A percentile compares a stretch with the other conserved stretches of the same genome.
phyloP scores from a whole-genome alignment of 257 asterid genomes.

The Plantago ovata region DNA sequence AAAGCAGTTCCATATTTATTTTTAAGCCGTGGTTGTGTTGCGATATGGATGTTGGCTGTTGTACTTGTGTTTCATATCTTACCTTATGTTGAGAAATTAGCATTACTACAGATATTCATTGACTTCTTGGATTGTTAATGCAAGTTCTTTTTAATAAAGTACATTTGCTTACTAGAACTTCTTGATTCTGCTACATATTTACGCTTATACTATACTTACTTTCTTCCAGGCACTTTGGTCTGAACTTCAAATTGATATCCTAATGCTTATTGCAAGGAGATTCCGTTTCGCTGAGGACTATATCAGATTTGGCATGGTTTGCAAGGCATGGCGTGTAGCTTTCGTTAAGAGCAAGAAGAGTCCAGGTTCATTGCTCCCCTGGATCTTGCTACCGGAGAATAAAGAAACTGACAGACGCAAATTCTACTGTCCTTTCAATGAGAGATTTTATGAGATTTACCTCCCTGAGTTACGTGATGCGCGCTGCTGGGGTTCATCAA shows the following conservation, averaged over 20 bases:
- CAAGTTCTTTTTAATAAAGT: no score
- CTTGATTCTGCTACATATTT: no score
- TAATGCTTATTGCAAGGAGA: conserved; percentile 23
- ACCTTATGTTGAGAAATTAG: no score
- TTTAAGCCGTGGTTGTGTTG: no score
- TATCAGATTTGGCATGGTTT: conserved; percentile 17
- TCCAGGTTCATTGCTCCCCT: conserved; percentile 21
- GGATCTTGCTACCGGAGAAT: conserved; percentile 26
- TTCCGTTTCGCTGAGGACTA: conserved; percentile 22
- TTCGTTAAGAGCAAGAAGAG: not conserved
- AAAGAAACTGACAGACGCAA: not conserved
- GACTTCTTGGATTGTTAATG: no score
- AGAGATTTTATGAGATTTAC: conserved; percentile 14
- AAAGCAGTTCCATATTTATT: no score
- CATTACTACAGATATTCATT: no score
- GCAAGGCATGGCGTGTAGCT: conserved; percentile 27
- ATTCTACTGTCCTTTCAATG: conserved; percentile 21
- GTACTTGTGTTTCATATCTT: no score
- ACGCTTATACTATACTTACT: no score
- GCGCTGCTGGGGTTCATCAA: conserved; percentile 33
- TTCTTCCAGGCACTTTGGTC: no score
- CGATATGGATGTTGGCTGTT: no score
- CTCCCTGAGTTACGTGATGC: conserved; percentile 21
- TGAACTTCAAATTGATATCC: not conserved
- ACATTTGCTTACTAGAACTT: no score